Evolutionary conservation across 1,139 yeast genomes (phyloP).

Genomic region (Lizanozyma gosingica): DNA sequence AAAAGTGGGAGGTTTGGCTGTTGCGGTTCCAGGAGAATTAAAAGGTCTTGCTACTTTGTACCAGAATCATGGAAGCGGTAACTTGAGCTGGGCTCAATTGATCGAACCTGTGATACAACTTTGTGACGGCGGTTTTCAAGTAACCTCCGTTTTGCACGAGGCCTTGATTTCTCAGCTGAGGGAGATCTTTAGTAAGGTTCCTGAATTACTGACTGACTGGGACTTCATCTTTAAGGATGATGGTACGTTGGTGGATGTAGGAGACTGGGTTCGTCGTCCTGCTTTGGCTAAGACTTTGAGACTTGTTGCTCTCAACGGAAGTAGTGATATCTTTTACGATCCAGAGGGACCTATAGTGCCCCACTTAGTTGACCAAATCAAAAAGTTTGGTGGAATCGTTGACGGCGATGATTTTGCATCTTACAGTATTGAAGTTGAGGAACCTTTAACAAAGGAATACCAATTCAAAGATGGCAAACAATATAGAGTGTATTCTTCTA

Average conservation of each 20-base stretch:
- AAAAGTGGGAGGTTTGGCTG: conserved; percentile 74
- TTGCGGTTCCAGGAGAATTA: conserved; percentile 85
- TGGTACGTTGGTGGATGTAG: conserved; percentile 31
- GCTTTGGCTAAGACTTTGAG: conserved; percentile 59
- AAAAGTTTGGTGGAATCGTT: conserved; percentile 52
- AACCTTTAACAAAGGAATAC: conserved; percentile 32
- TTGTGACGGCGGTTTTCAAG: conserved; percentile 60
- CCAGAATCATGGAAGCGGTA: conserved; percentile 59
- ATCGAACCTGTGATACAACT: conserved; percentile 67
- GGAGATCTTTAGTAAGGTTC: conserved; percentile 18
- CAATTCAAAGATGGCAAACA: conserved; percentile 34
- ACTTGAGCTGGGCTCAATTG: conserved; percentile 62
- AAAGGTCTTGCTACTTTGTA: conserved; percentile 65
- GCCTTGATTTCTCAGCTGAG: conserved; percentile 19
- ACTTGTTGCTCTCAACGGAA: conserved; percentile 64
- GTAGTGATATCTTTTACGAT: conserved; percentile 71
- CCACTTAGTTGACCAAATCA: conserved; percentile 37
- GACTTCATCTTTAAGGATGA: conserved; percentile 37
- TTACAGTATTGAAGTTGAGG: conserved; percentile 47
- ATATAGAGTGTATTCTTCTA: conserved; percentile 52
- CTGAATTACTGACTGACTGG: conserved; percentile 38
- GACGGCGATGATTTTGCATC: conserved; percentile 51
- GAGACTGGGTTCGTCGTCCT: conserved; percentile 55
- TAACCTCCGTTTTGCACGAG: conserved; percentile 37
- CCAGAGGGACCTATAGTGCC: conserved; percentile 68